phyloP scores from a whole-genome alignment of 2,329 filamentous ascomycete species.

The Claviceps humidiphila region DNA sequence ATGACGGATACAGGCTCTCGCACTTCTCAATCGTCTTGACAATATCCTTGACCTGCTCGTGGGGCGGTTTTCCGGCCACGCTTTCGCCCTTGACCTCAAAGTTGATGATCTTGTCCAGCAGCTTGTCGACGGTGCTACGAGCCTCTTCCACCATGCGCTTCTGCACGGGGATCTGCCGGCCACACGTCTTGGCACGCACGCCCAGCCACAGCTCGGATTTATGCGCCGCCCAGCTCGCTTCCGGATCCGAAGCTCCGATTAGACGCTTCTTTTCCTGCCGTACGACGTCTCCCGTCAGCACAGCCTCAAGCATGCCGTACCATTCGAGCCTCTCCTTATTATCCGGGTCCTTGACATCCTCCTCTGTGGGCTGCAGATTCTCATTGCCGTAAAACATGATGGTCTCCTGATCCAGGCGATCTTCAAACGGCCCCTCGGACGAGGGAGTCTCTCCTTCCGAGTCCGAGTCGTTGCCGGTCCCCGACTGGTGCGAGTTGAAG shows the following conservation, averaged over 20 bases:
- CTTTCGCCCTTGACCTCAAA: slow-evolving; percentile 92
- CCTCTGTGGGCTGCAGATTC: slow-evolving; percentile 73
- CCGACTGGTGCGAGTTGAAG: slow-evolving; percentile 50
- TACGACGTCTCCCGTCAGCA: slow-evolving; percentile 91
- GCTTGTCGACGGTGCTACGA: slow-evolving; percentile 55
- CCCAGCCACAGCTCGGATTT: slow-evolving; percentile 80
- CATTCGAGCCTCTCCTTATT: slow-evolving; percentile 89
- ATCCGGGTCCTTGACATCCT: slow-evolving; percentile 77
- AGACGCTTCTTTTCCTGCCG: slow-evolving; percentile 95
- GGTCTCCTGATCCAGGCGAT: slow-evolving; percentile 81
- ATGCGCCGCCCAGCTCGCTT: slow-evolving; percentile 49
- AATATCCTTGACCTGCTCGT: slow-evolving; percentile 80
- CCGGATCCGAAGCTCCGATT: slow-evolving; percentile 58
- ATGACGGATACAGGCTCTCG: slow-evolving; percentile 74
- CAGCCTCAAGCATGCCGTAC: slow-evolving; percentile 95
- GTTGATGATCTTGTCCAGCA: slow-evolving; percentile 77
- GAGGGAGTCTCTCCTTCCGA: slow-evolving; percentile 84
- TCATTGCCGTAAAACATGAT: slow-evolving; percentile 89
- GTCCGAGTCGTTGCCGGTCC: slow-evolving; percentile 58
- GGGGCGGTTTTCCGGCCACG: slow-evolving; percentile 75
- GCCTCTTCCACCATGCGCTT: slow-evolving; percentile 79
- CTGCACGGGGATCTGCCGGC: slow-evolving; percentile 72
- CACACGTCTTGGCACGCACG: slow-evolving; percentile 70
- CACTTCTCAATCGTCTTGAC: slow-evolving; percentile 83
- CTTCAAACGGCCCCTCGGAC: slow-evolving; percentile 72